Conservation (phyloP, 1,284 basidiomycete genomes). For the Puccinia novopanici region DNA sequence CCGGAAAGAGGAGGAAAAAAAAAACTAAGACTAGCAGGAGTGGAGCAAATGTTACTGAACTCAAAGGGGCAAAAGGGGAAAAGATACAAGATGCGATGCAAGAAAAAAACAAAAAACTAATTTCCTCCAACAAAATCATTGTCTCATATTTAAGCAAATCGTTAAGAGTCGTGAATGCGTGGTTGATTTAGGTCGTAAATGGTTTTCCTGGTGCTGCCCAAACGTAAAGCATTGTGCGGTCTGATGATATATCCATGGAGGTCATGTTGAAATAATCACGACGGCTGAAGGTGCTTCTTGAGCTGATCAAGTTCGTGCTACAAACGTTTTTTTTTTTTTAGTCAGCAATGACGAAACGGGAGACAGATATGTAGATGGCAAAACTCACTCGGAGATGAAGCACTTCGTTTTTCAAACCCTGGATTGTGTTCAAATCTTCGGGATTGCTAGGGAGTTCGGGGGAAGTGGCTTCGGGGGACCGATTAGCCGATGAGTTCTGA, state of each 20-base stretch:
- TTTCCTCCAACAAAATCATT: not conserved
- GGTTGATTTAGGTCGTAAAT: not conserved
- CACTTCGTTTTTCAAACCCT: constrained; percentile 21
- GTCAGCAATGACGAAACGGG: not conserved
- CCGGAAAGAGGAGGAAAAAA: not conserved
- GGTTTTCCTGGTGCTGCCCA: not conserved
- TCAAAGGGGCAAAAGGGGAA: not conserved
- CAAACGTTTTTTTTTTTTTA: not conserved
- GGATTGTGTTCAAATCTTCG: constrained; percentile 22
- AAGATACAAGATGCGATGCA: constrained; percentile 12
- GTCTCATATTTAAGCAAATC: not conserved
- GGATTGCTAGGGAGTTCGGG: not conserved
- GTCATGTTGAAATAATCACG: constrained; percentile 6
- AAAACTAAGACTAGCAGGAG: not conserved
- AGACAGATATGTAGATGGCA: not conserved
- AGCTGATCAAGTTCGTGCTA: constrained; percentile 4
- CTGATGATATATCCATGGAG: not conserved
- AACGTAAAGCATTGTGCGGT: not conserved
- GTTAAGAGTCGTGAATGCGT: not conserved
- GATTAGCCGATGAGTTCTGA: not conserved
- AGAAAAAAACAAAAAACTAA: not conserved
- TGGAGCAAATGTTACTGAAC: not conserved
- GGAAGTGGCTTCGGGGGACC: not conserved
- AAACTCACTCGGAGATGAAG: constrained; percentile 2
- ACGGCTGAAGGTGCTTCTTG: not conserved